Conservation (phyloP, 1,284 basidiomycete species). For the Cryptococcus deneoformans region DNA sequence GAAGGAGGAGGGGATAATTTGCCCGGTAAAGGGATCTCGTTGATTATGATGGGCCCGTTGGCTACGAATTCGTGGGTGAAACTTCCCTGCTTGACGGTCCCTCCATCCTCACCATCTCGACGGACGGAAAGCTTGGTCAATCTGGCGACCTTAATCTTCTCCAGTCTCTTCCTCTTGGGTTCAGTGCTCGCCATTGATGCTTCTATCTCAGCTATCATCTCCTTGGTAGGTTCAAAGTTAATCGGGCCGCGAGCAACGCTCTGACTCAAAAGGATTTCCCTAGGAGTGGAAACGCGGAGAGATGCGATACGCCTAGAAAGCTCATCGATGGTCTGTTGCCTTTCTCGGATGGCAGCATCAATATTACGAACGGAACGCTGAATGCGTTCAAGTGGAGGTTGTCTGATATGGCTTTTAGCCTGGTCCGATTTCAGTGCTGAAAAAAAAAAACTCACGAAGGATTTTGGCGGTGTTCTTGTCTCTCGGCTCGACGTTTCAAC, state of each 20-base stretch:
- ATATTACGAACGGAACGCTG: conserved; percentile 53
- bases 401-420: conserved; percentile 11
- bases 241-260: conserved; percentile 4
- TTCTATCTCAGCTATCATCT: conserved; percentile 9
- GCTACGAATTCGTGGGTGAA: neutral
- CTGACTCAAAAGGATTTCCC: neutral
- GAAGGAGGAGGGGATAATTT: neutral
- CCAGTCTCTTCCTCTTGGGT: conserved; percentile 1
- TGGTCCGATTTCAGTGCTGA: neutral
- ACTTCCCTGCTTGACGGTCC: neutral
- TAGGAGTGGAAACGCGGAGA: conserved; percentile 23
- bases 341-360: conserved; percentile 48
- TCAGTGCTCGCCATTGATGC: neutral
- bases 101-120: neutral
- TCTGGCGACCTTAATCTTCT: conserved; percentile 8
- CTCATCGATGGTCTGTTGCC: conserved; percentile 51
- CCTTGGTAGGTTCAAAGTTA: conserved; percentile 11
- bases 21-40: conserved; percentile 16
- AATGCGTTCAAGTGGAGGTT: conserved; percentile 53
- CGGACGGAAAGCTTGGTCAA: conserved; percentile 1
- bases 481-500: conserved; percentile 36
- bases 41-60: conserved; percentile 15
- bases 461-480: conserved; percentile 13
- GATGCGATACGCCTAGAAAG: conserved; percentile 47
- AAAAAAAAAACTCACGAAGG: conserved; percentile 3